phyloP scores from a whole-genome alignment of 768 basidiomycete species.

The Xerocomellus chrysenteron region DNA sequence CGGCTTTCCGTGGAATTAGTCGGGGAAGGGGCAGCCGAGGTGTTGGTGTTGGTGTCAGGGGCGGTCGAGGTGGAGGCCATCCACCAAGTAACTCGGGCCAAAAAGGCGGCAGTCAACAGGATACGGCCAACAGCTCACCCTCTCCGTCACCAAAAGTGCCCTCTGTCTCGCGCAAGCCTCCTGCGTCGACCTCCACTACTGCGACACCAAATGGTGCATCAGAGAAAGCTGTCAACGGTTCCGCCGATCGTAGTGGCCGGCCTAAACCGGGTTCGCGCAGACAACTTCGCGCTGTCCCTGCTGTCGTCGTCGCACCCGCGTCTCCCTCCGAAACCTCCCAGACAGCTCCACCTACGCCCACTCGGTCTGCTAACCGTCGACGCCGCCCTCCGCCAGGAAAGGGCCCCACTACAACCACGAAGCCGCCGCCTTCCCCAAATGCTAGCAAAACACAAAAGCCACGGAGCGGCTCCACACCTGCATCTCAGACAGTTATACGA shows the following conservation, averaged over 20 bases:
- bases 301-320: constrained; percentile 19
- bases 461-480: constrained; percentile 15
- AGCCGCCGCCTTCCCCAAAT: constrained; percentile 18
- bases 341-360: constrained; percentile 32
- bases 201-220: constrained; percentile 21
- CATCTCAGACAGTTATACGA: constrained; percentile 31
- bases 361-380: constrained; percentile 48
- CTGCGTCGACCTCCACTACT: constrained; percentile 9
- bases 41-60: constrained; percentile 24
- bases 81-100: constrained; percentile 20
- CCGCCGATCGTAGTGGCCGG: constrained; percentile 20
- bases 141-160: constrained; percentile 19
- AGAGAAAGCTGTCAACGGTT: constrained; percentile 23
- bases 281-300: constrained; percentile 21
- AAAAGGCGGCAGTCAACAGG: constrained; percentile 25
- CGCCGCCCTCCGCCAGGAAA: constrained; percentile 47
- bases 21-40: constrained; percentile 40
- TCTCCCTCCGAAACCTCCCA: constrained; percentile 23
- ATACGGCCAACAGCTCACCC: constrained; percentile 18
- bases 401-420: constrained; percentile 12
- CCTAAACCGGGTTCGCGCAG: constrained; percentile 25
- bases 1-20: constrained; percentile 46
- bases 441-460: constrained; percentile 38
- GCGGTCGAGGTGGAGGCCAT: constrained; percentile 30
- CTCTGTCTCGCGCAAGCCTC: constrained; percentile 17